These are phyloP conservation scores for Citrullus amarus DNA, from an alignment of 306 rosid species.

Conservation along the genomic window DNA sequence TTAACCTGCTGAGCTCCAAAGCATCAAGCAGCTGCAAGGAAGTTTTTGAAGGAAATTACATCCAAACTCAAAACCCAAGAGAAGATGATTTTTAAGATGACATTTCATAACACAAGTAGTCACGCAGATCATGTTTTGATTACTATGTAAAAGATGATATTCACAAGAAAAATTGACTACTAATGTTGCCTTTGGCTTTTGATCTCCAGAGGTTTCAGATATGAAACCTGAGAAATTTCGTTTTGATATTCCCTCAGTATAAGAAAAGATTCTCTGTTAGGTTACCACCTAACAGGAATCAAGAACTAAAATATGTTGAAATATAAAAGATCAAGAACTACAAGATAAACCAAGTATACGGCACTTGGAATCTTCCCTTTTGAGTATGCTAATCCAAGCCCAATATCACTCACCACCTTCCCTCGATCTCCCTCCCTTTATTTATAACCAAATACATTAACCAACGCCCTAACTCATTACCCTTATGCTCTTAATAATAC, in stretches of 20 bases:
- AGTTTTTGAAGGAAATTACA: conserved; percentile 16
- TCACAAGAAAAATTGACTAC: neutral
- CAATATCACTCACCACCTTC: too few species aligned
- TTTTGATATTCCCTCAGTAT: neutral
- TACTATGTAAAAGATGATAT: neutral
- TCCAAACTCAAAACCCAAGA: neutral
- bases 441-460: too few species aligned
- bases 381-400: too few species aligned
- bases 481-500: too few species aligned
- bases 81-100: neutral
- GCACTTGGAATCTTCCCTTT: too few species aligned
- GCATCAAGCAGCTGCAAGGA: conserved; percentile 81
- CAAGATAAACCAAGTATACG: too few species aligned
- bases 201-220: neutral
- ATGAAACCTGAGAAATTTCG: neutral
- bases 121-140: neutral
- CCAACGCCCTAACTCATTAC: too few species aligned
- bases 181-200: neutral
- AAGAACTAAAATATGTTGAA: too few species aligned
- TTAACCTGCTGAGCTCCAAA: conserved; percentile 84
- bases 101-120: neutral
- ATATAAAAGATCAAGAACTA: too few species aligned
- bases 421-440: too few species aligned
- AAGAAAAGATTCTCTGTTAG: neutral
- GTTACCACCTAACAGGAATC: too few species aligned